Conservation (phyloP, 352 stramenopile species). For the Phytopythium montanum region DNA sequence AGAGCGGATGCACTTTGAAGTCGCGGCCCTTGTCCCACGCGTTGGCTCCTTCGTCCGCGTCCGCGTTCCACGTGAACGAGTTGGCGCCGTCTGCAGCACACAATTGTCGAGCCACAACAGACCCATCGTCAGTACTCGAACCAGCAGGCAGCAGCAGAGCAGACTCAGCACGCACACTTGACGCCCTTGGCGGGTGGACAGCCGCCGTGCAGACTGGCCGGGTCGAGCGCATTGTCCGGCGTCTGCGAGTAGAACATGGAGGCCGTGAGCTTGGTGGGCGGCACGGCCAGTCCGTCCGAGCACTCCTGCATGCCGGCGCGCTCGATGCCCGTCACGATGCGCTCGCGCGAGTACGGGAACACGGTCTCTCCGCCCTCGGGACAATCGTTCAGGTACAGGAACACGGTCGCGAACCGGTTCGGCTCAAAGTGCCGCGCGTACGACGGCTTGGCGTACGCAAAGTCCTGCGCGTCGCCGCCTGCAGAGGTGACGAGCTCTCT, state of each 20-base stretch:
- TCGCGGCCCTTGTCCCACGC: conserved; percentile 47
- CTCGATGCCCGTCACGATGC: conserved; percentile 50
- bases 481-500: conserved; percentile 25
- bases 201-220: conserved; percentile 56
- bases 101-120: not conserved
- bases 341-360: conserved; percentile 83
- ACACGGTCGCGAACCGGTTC: conserved; percentile 94
- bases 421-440: conserved; percentile 60
- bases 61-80: conserved; percentile 68
- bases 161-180: conserved; percentile 34
- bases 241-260: conserved; percentile 75
- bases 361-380: conserved; percentile 92
- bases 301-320: conserved; percentile 64
- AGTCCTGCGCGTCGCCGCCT: conserved; percentile 20
- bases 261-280: conserved; percentile 56
- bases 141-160: not conserved
- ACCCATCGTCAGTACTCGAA: conserved; percentile 8
- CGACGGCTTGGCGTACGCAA: conserved; percentile 44
- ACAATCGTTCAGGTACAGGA: conserved; percentile 95
- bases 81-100: conserved; percentile 52
- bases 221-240: conserved; percentile 52
- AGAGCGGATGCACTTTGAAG: conserved; percentile 25
- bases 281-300: conserved; percentile 59
- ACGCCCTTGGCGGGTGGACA: conserved; percentile 50
- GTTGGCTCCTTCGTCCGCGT: conserved; percentile 62